Base-by-base conservation (phyloP, 148 eudicot species). In the Suaeda aralocaspica region DNA sequence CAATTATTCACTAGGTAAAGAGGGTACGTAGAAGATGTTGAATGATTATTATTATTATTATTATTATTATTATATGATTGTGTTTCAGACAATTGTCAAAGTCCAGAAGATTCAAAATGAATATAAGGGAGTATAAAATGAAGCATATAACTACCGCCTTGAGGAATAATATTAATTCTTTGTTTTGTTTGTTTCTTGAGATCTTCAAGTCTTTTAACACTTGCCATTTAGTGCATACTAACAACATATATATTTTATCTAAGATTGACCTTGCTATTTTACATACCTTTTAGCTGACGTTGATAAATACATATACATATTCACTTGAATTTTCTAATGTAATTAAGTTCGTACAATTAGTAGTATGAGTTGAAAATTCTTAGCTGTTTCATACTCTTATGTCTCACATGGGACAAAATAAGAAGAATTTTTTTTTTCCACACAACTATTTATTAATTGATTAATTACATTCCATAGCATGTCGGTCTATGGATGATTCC, bases 171-270 rank as follows among this genome's bases (percentile, higher is more conserved):
- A n/a, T 3, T 34, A 62, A 36, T 62, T 62, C 21, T 39, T 36
- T 36, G 8, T 3, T 36, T 62, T 62, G 48, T 62, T 21, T n/a
- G 66, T 62, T 62, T 62, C 66, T 62, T 62, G 66, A 62, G 66
- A 62, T 62, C 66, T 62, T 62, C 48, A 62, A 36, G 48, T 62
- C 28, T 36, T 62, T n/a, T 24, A 39, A 62, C 46, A 62, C 66
- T 62, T 52, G 57, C 57, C 57, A 52, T 11, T 60, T 57, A 60
- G 44, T 60, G 44, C n/a, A 60, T 31, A n/a, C n/a, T 13, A 13
- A 42, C 64, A 36, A 36, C 25, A 61, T 61, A 46, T 52, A 52
- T 22, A 59, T 59, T 34, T 34, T 62, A 62, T 36, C 7, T 62
- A 9, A 36, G 2, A 22, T 4, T 62, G 36, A 48, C 36, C 66